phyloP scores from a whole-genome alignment of 371 early-diverging fungal genomes.

The Mortierella sp. region DNA sequence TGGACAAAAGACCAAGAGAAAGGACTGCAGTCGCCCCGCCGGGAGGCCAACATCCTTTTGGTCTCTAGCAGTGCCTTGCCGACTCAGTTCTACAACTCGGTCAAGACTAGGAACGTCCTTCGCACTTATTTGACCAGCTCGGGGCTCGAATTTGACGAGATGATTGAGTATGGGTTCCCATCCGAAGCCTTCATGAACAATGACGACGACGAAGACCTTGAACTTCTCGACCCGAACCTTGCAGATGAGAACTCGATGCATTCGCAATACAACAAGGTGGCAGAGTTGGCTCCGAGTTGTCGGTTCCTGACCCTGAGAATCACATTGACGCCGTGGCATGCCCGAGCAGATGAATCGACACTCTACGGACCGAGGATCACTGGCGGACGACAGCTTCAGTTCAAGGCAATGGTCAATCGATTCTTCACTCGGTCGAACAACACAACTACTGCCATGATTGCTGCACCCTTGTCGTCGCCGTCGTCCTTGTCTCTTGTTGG shows the following conservation, averaged over 20 bases:
- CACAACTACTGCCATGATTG: neutral
- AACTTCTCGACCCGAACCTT: neutral
- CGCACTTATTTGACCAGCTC: constrained; percentile 24
- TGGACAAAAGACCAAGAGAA: neutral
- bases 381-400: constrained; percentile 9
- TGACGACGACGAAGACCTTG: neutral
- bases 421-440: constrained; percentile 30
- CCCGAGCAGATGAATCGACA: constrained; percentile 42
- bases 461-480: neutral
- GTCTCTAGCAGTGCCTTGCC: constrained; percentile 37
- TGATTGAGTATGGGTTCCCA: constrained; percentile 52
- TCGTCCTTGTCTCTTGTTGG: neutral
- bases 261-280: neutral
- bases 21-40: neutral
- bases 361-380: constrained; percentile 27
- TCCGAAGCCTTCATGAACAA: constrained; percentile 18
- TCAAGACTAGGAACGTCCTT: constrained; percentile 32
- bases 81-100: constrained; percentile 48
- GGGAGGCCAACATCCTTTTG: constrained; percentile 15
- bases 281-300: neutral
- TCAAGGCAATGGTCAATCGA: constrained; percentile 37
- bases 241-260: neutral
- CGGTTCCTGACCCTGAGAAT: constrained; percentile 43
- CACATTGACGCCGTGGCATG: constrained; percentile 55
- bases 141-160: constrained; percentile 38